phyloP scores from a whole-genome alignment of 306 rosid genomes.

The Cucurbita ficifolia region DNA sequence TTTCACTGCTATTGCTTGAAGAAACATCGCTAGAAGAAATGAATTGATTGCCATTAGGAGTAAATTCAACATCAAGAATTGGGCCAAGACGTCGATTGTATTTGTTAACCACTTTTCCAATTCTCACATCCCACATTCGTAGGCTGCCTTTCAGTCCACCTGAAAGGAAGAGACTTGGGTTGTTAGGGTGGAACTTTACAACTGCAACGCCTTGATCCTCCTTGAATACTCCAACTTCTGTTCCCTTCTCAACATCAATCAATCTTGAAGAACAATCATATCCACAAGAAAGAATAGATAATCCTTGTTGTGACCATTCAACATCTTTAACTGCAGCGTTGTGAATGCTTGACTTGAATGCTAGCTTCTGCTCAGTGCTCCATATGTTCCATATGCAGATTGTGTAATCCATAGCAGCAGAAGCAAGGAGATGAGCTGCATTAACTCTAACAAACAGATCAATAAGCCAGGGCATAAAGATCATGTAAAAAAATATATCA shows the following conservation, averaged over 20 bases:
- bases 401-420: slow-evolving; percentile 81
- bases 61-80: slow-evolving; percentile 74
- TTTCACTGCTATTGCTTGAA: slow-evolving; percentile 55
- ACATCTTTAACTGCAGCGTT: slow-evolving; percentile 69
- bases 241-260: slow-evolving; percentile 69
- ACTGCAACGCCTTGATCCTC: slow-evolving; percentile 66
- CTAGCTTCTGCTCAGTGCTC: slow-evolving; percentile 67
- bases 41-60: slow-evolving; percentile 46
- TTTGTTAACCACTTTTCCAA: slow-evolving; percentile 41
- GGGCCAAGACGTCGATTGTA: slow-evolving; percentile 55
- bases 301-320: slow-evolving; percentile 62
- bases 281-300: slow-evolving; percentile 66
- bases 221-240: slow-evolving; percentile 45
- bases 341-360: slow-evolving; percentile 39
- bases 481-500: background rate
- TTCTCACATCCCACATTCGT: slow-evolving; percentile 70
- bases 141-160: slow-evolving; percentile 75
- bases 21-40: slow-evolving; percentile 73
- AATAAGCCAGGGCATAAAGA: slow-evolving; percentile 6
- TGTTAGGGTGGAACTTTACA: slow-evolving; percentile 55
- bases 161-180: slow-evolving; percentile 52
- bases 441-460: slow-evolving; percentile 50
- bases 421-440: slow-evolving; percentile 95
- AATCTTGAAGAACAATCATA: slow-evolving; percentile 68
- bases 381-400: slow-evolving; percentile 77